These are phyloP conservation scores for Agrostemma githago DNA, from an alignment of 148 eudicot species.

Conservation along the genomic window DNA sequence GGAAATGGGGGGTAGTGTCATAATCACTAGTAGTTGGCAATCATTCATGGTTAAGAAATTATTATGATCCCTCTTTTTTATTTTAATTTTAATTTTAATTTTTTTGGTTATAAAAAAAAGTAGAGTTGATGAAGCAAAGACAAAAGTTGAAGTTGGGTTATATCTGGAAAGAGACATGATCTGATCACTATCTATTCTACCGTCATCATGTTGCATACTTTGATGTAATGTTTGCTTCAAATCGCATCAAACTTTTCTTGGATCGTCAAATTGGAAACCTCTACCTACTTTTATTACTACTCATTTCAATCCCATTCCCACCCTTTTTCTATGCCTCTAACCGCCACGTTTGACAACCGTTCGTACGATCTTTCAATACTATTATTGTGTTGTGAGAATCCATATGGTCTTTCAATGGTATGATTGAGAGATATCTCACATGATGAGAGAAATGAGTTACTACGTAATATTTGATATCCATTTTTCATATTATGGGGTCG, in stretches of 20 bases:
- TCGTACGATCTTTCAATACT: no score
- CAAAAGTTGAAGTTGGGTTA: constrained; percentile 29
- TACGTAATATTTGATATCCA: no score
- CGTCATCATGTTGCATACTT: constrained; percentile 11
- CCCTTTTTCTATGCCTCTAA: background rate
- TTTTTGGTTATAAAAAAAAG: no score
- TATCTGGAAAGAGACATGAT: constrained; percentile 22
- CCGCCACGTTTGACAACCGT: constrained; percentile 13
- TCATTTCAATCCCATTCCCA: background rate
- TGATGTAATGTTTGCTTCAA: constrained; percentile 5
- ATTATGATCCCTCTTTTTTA: background rate
- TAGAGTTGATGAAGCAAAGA: constrained; percentile 14
- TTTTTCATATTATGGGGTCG: no score
- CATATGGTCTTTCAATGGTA: no score
- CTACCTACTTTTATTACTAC: constrained; percentile 1
- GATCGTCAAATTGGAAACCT: constrained; percentile 9
- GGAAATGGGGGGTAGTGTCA: constrained; percentile 2
- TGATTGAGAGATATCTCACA: no score
- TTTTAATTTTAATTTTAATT: background rate
- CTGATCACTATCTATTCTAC: constrained; percentile 12
- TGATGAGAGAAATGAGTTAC: no score
- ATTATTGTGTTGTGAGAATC: no score
- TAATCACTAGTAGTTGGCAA: constrained; percentile 10
- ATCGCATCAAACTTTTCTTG: background rate
- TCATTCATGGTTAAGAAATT: background rate